Base-by-base conservation (phyloP, 768 basidiomycete species). In the Pleurotus eryngii region DNA sequence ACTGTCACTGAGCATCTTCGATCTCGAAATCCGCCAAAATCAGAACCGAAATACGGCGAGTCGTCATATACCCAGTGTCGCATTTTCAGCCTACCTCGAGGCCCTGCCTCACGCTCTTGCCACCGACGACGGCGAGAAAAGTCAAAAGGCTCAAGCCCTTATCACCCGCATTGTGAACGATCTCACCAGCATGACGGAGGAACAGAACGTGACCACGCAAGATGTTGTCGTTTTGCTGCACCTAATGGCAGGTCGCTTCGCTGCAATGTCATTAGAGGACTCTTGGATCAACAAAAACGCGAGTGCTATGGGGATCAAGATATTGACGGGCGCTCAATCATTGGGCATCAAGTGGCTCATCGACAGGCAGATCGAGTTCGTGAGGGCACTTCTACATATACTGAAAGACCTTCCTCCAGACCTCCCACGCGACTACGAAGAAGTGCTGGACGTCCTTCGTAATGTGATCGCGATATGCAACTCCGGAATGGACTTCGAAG, bases 401-500 rank as follows among this genome's bases (percentile, higher is more conserved):
- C 76, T 99, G 48, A 97, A 98, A 68, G 96, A 98, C 67, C 89
- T 97, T 64, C 95, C 96, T 0, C 82, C 84, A 61, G 95, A 98
- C 64, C 79, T 95, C 18, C 92, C 95, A 14, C 83, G 84, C 5
- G 86, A 95, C 61, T 83, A 92, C 24, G 82, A 87, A 30, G 84
- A 89, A 47, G 89, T 96, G 17, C 76, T 86, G 6, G 84, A 89
- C 56, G 86, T 92, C n/a, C 76, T 98, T 47, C 78, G 79, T 49
- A 78, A 75, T 56, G 82, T 94, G 43, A 70, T 92, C 46, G 77
- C 79, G 5, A 83, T 87, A 46, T 81, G 86, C 67, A 81, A 80
- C 59, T 71, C 75, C 7, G 77, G 79, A 56, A 64, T 77, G 22
- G 81, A 82, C 63, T 68, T 69, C 4, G 83, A 87, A 53, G 72